Conservation (phyloP, 345 rosid genomes). For the Boechera stricta region DNA sequence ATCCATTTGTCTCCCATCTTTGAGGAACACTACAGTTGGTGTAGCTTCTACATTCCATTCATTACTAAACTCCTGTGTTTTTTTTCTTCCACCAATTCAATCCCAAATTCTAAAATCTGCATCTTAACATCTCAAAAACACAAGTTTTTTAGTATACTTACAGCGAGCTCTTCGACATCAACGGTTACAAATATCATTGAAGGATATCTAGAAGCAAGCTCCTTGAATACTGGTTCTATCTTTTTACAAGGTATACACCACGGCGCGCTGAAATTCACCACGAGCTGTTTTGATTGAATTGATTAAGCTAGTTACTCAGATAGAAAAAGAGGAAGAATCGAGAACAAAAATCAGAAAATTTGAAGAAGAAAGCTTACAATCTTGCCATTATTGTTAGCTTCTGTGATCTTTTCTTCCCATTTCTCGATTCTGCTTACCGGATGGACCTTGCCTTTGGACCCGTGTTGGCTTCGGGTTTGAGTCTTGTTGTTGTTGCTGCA, state of each 20-base stretch:
- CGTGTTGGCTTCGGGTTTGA: slow-evolving; percentile 43
- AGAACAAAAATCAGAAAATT: background rate
- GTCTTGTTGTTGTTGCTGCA: slow-evolving; percentile 32
- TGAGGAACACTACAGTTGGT: slow-evolving; percentile 68
- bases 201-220: slow-evolving; percentile 65
- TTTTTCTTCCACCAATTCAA: slow-evolving; percentile 14
- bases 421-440: slow-evolving; percentile 50
- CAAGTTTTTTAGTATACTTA: slow-evolving; percentile 46
- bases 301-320: background rate
- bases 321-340: background rate
- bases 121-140: slow-evolving; percentile 8
- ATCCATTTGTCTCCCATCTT: slow-evolving; percentile 67
- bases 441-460: slow-evolving; percentile 55
- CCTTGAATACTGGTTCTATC: slow-evolving; percentile 54
- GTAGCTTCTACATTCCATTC: slow-evolving; percentile 74
- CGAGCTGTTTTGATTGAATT: slow-evolving; percentile 50
- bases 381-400: slow-evolving; percentile 60
- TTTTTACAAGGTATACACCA: slow-evolving; percentile 73
- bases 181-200: slow-evolving; percentile 61
- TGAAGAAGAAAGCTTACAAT: slow-evolving; percentile 51
- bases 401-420: slow-evolving; percentile 70
- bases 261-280: slow-evolving; percentile 66
- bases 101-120: background rate
- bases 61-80: slow-evolving; percentile 61
- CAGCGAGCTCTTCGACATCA: slow-evolving; percentile 69